Base-by-base conservation (phyloP, 495 filamentous ascomycete genomes). In the Aspergillus olivimuriae region DNA sequence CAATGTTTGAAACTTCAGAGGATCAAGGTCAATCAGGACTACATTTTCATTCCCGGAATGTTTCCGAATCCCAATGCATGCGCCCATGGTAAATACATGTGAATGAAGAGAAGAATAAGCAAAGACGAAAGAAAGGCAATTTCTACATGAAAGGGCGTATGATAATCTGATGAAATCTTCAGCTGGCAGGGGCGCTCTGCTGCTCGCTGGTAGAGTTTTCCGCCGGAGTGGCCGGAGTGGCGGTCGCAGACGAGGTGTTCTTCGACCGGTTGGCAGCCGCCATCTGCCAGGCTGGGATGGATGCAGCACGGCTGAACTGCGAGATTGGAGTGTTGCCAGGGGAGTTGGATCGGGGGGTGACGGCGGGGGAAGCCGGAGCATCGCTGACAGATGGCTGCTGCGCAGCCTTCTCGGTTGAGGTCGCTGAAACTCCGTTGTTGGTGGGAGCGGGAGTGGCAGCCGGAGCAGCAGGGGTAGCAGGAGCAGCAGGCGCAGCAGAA, bases 241-340 rank as follows among this genome's bases (percentile, higher is more conserved):
- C 42, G 21, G 48, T 55, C 18, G 67, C 50, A 39, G 60, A 60
- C 15, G 68, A 65, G 1, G 56, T 52, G 50, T 48, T 62, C 64
- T 70, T 73, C 26, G 66, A 73, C 56, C 79, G 80, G 57, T 75
- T 81, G 34, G 82, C 76, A 33, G 81, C 78, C 14, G 84, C 81
- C 78, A 94, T 78, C 65, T 95, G 89, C 89, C 89, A 95, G 1
- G 84, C 78, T 1, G 89, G 89, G 52, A 95, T 95, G n/a, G 83
- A 83, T 6, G 85, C 80, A 56, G 66, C 71, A 11, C 72, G 66
- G 42, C 66, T 69, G 26, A 75, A 68, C 23, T 70, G 59, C 44
- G 60, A 62, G 28, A 63, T 60, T 48, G 65, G 59, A 49, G 50
- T 68, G 46, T 56, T 66, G 45, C 65, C 22, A n/a, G 33, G 20